Percentiles rank a stretch among this genome's conserved stretches.
Conservation (phyloP, 1,139 yeast species). For the Suhomyces choctaworum region DNA sequence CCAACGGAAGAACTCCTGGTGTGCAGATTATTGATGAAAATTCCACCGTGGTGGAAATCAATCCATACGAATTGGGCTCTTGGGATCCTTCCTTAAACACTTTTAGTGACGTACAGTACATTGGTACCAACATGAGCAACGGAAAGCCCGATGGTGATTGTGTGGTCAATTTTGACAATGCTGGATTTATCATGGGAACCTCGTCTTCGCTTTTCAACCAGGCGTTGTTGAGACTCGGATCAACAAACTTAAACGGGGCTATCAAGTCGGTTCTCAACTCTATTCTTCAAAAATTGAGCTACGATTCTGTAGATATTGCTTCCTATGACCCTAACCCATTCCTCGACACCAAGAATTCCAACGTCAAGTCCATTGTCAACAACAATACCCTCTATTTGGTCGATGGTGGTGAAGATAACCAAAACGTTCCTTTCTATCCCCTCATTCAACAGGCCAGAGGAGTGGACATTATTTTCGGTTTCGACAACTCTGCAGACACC, state of each 20-base stretch:
- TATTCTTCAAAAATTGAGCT: slow-evolving; percentile 29
- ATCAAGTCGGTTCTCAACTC: slow-evolving; percentile 28
- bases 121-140: slow-evolving; percentile 35
- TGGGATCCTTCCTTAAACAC: slow-evolving; percentile 44
- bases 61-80: slow-evolving; percentile 46
- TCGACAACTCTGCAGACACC: slow-evolving; percentile 86
- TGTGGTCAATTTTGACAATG: slow-evolving; percentile 61
- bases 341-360: slow-evolving; percentile 18
- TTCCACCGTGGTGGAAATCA: slow-evolving; percentile 44
- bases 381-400: slow-evolving; percentile 58
- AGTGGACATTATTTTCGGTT: slow-evolving; percentile 79
- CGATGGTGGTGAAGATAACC: slow-evolving; percentile 90
- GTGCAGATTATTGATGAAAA: slow-evolving; percentile 35
- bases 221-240: slow-evolving; percentile 25
- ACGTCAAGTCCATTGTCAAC: slow-evolving; percentile 24
- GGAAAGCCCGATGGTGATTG: slow-evolving; percentile 43
- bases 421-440: slow-evolving; percentile 79
- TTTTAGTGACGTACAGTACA: slow-evolving; percentile 33
- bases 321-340: slow-evolving; percentile 46
- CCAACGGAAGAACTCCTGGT: slow-evolving; percentile 43
- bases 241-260: slow-evolving; percentile 21
- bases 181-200: slow-evolving; percentile 72
- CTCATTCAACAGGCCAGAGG: slow-evolving; percentile 67
- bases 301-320: slow-evolving; percentile 39
- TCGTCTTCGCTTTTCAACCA: slow-evolving; percentile 69